Evolutionary conservation across 1,284 basidiomycete species (phyloP).

Genomic region (Ustilago sp.): DNA sequence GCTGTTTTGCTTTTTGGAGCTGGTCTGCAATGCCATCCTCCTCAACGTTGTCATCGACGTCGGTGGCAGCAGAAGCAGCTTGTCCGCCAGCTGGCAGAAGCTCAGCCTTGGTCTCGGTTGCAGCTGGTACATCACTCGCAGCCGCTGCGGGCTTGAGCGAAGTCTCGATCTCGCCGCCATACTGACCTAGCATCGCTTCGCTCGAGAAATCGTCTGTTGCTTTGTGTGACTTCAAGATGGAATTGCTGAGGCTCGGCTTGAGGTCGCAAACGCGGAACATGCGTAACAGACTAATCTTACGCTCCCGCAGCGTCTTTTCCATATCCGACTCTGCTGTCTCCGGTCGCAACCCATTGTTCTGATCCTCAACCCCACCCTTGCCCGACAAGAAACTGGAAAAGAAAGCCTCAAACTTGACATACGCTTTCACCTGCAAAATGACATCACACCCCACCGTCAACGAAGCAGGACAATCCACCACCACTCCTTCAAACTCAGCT

Average conservation of each 20-base stretch:
- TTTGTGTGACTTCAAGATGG: slow-evolving; percentile 70
- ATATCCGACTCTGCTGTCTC: slow-evolving; percentile 81
- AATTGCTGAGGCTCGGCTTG: slow-evolving; percentile 54
- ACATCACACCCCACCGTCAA: slow-evolving; percentile 65
- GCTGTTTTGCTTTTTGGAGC: slow-evolving; percentile 30
- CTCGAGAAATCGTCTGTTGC: slow-evolving; percentile 71
- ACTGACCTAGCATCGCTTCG: slow-evolving; percentile 62
- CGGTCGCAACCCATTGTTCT: slow-evolving; percentile 34
- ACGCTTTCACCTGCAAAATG: slow-evolving; percentile 63
- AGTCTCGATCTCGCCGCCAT: slow-evolving; percentile 69
- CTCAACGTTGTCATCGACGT: slow-evolving; percentile 19
- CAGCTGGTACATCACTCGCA: background rate
- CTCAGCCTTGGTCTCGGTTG: background rate
- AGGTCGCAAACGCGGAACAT: slow-evolving; percentile 65
- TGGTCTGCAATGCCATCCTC: slow-evolving; percentile 26
- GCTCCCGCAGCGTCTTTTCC: slow-evolving; percentile 80
- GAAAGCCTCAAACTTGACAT: slow-evolving; percentile 51
- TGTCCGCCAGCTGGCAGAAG: slow-evolving; percentile 14
- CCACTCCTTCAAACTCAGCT: slow-evolving; percentile 60
- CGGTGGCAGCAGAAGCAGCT: slow-evolving; percentile 19
- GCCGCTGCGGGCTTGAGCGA: slow-evolving; percentile 10
- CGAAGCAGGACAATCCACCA: slow-evolving; percentile 62
- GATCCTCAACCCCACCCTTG: slow-evolving; percentile 12
- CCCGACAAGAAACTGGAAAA: slow-evolving; percentile 16
- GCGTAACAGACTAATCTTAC: slow-evolving; percentile 74